A percentile compares a stretch with the other conserved stretches of the same genome.
Evolutionary conservation across 257 asterid species (phyloP).

Genomic region (Lycium ferocissimum): DNA sequence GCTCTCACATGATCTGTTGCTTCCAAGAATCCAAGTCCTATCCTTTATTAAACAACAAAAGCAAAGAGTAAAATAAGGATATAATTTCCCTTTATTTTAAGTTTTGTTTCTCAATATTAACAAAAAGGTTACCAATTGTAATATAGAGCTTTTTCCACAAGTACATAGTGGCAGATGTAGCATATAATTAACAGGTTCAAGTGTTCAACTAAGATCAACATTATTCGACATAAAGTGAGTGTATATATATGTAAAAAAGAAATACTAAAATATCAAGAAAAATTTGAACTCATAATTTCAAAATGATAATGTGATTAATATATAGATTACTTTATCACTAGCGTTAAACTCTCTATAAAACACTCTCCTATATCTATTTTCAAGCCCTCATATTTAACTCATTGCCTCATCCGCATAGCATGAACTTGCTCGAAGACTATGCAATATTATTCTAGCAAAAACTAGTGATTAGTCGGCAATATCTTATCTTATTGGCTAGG

Average conservation of each 20-base stretch:
- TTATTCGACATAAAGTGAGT: neutral
- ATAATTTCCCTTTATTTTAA: neutral
- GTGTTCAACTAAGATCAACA: neutral
- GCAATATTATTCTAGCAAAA: neutral
- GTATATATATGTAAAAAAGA: too few species aligned
- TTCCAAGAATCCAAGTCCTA: constrained; percentile 25
- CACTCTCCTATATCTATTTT: too few species aligned
- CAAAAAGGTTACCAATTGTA: neutral
- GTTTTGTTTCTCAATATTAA: neutral
- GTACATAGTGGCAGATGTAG: neutral
- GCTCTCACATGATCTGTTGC: constrained; percentile 42
- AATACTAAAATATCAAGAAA: too few species aligned
- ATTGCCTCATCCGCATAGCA: too few species aligned
- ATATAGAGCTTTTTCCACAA: neutral
- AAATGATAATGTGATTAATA: too few species aligned
- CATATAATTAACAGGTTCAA: neutral
- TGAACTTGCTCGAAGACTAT: neutral
- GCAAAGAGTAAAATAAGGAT: neutral
- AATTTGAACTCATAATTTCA: too few species aligned
- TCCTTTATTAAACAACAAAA: neutral
- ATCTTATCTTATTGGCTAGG: too few species aligned
- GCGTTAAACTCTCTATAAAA: too few species aligned
- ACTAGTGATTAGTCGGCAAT: neutral
- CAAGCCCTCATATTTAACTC: too few species aligned
- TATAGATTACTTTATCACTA: too few species aligned